phyloP scores from a whole-genome alignment of 495 filamentous ascomycete species.

The Filosporella fistucella region DNA sequence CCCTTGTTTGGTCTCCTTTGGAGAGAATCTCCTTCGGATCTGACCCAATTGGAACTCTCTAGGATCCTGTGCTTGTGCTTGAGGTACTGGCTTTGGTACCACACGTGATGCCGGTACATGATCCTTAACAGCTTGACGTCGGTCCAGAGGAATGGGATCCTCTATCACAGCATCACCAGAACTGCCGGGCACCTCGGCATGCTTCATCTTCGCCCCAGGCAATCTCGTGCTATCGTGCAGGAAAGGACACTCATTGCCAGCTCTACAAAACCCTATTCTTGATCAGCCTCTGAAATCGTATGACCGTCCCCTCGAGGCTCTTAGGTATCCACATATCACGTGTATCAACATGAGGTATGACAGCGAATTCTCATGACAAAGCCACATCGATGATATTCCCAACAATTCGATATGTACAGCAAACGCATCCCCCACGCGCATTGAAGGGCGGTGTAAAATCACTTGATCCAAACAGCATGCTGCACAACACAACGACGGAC shows the following conservation, averaged over 20 bases:
- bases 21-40: constrained; percentile 65
- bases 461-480: constrained; percentile 20
- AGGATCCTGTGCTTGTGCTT: constrained; percentile 60
- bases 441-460: constrained; percentile 16
- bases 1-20: constrained; percentile 49
- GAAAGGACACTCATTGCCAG: constrained; percentile 21
- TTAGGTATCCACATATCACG: constrained; percentile 9
- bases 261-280: constrained; percentile 20
- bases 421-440: constrained; percentile 3
- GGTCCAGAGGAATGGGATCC: constrained; percentile 19
- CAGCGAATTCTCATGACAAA: not conserved
- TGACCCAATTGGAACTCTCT: constrained; percentile 75
- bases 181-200: constrained; percentile 3
- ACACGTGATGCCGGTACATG: constrained; percentile 39
- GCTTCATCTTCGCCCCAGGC: not conserved
- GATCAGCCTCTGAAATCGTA: constrained; percentile 13
- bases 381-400: not conserved
- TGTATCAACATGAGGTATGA: constrained; percentile 3
- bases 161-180: not conserved
- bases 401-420: constrained; percentile 7
- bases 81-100: constrained; percentile 61
- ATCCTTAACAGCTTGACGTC: constrained; percentile 18
- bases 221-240: constrained; percentile 19
- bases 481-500: constrained; percentile 20
- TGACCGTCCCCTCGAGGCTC: constrained; percentile 9